Base-by-base conservation (phyloP, 805 yeast species). In the Candida ascalaphidarum region DNA sequence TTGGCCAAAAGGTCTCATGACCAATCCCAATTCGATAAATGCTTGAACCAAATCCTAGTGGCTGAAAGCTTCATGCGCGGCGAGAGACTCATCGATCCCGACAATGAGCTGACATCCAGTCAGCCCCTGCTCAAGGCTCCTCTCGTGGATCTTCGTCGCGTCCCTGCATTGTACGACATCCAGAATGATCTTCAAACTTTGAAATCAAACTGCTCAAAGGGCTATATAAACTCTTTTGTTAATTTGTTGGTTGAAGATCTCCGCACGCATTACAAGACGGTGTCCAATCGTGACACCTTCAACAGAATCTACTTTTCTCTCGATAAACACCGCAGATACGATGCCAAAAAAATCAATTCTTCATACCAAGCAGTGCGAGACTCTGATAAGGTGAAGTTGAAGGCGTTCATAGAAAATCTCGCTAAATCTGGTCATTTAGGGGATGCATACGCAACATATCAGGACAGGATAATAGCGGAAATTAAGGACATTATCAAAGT, bases 401-500 rank as follows among this genome's bases (percentile, higher is more conserved):
- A 51, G 6, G 60, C 54, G 1, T 65, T 62, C 27, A 56, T 85
- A 18, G 46, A 55, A 6, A 81, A 80, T 15, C 60, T 89, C 14
- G 59, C 71, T 7, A 66, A 75, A 39, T 69, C 84, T 25, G 78
- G 77, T 14, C 74, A 71, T 37, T 47, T 84, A 16, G 62, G 70
- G 1, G 58, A 68, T 10, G 82, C 94, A 1, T 76, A 79, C 38
- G 61, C 65, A 22, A 46, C 59, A 3, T 86, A 81, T 48, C 82
- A 79, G 41, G 89, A 77, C 14, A 65, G 64, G 12, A 72, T 82
- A n/a, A 59, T 77, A 9, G 58, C 65, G 2, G 95, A 86, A 40
- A 64, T 84, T 30, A 85, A 85, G 49, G 65, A 69, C 10, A 72
- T 85, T 11, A 82, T 88, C 21, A 72, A 82, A 34, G 57, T 56